phyloP scores from a whole-genome alignment of 2,329 filamentous ascomycete species.

The Aspergillus niger region DNA sequence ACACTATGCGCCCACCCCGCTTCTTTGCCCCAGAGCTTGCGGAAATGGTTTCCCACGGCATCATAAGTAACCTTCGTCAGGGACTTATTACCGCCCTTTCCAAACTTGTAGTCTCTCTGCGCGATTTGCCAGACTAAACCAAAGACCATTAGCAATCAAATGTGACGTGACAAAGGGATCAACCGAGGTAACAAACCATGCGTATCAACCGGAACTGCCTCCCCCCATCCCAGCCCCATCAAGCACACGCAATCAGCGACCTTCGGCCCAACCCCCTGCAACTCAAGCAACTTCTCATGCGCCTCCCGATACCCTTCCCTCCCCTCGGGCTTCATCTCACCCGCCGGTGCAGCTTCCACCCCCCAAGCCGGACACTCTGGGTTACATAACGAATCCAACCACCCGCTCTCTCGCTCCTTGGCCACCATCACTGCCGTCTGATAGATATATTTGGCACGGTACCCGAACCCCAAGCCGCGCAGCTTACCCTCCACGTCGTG shows the following conservation, averaged over 20 bases:
- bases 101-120: conserved; percentile 91
- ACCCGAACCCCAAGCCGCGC: conserved; percentile 85
- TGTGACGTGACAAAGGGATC: conserved; percentile 10
- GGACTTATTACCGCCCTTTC: conserved; percentile 77
- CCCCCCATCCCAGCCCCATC: conserved; percentile 95
- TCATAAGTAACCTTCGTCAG: conserved; percentile 88
- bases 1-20: conserved; percentile 98
- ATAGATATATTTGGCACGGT: conserved; percentile 88
- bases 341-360: conserved; percentile 45
- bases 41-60: conserved; percentile 86
- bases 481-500: conserved; percentile 77
- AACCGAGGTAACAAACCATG: conserved; percentile 57
- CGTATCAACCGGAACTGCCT: conserved; percentile 93
- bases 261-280: conserved; percentile 93
- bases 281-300: conserved; percentile 73
- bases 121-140: conserved; percentile 88
- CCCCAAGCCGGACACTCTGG: conserved; percentile 68
- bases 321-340: conserved; percentile 52
- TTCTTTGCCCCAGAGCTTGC: conserved; percentile 84
- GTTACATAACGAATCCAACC: conserved; percentile 79
- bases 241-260: conserved; percentile 95
- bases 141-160: not conserved
- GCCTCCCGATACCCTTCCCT: conserved; percentile 73
- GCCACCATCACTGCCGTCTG: conserved; percentile 78
- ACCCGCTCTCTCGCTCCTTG: conserved; percentile 65